Base-by-base conservation (phyloP, 2,329 filamentous ascomycete species). In the Ophiostoma sp. region DNA sequence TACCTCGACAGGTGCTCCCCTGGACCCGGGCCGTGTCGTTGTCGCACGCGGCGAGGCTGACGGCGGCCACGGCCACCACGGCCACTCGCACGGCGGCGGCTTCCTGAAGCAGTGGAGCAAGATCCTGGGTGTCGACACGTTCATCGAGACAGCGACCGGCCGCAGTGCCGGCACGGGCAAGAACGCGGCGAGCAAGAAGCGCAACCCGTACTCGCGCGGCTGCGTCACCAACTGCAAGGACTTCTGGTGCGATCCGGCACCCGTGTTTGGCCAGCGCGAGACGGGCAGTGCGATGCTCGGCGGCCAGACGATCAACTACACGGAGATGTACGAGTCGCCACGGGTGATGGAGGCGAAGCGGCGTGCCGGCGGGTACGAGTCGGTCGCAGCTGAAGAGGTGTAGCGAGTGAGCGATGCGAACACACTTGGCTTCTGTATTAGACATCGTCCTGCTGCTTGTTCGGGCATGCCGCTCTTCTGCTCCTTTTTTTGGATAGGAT, bases 211-310 rank as follows among this genome's bases (percentile, higher is more conserved):
- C 77, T 94, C 88, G 69, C 84, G 88, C 44, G 95, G 95, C 7
- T 83, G 92, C 52, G 74, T 96, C n/a, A 85, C 88, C 69, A 99
- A 99, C 76, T 99, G 95, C 79, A 89, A 87, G 72, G 96, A 99
- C 78, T 99, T 99, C 77, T 98, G 93, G 92, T 94, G 91, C 74
- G 95, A 98, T 76, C 87, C 91, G 1, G 89, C 91, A 2, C 90
- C 94, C 0, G 77, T 96, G 18, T 94, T 97, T 76, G 87, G 89
- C 41, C 86, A 84, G 73, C 85, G 89, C 69, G 87, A 91, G 74
- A 64, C 86, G 66, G 93, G 93, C 12, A 83, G 84, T 60, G 93
- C 90, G 0, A 80, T 93, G 76, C 79, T 99, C 7, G 91, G 88
- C 14, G 94, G 95, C 2, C 84, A 90, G 74, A 81, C 84, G 52